A percentile compares a stretch with the other conserved stretches of the same genome.
These are phyloP conservation scores for Candida loeiensis DNA, from an alignment of 805 yeast species.

Conservation along the genomic window DNA sequence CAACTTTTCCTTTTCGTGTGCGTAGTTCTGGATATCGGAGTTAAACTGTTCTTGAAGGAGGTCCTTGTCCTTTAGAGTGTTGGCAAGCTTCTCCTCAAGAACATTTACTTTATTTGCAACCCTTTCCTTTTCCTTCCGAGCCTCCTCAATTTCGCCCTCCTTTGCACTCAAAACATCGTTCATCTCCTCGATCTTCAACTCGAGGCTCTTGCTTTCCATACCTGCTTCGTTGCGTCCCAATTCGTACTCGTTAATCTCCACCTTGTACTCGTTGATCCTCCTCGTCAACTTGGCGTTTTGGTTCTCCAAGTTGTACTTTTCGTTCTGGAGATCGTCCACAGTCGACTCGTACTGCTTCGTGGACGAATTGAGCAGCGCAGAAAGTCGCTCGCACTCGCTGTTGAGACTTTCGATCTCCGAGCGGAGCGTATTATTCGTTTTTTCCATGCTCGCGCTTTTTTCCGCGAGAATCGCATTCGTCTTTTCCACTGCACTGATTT, in stretches of 20 bases:
- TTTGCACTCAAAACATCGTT: constrained; percentile 36
- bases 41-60: not conserved
- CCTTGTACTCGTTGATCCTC: constrained; percentile 37
- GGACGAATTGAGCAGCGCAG: constrained; percentile 33
- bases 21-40: constrained; percentile 4
- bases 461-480: not conserved
- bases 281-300: constrained; percentile 36
- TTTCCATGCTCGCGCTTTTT: not conserved
- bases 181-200: constrained; percentile 42
- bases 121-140: constrained; percentile 13
- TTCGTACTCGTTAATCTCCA: constrained; percentile 41
- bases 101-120: constrained; percentile 11
- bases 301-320: constrained; percentile 39
- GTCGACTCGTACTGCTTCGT: constrained; percentile 36
- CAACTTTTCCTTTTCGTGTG: constrained; percentile 22
- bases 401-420: constrained; percentile 40
- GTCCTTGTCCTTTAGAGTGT: constrained; percentile 5
- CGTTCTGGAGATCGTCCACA: constrained; percentile 35
- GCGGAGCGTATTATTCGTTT: not conserved
- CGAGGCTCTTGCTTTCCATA: constrained; percentile 40
- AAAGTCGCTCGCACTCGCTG: constrained; percentile 51
- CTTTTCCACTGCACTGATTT: constrained; percentile 10
- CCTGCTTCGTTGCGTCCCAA: constrained; percentile 35
- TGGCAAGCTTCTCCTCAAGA: not conserved
- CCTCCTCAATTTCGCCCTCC: constrained; percentile 17